Conservation (phyloP, 2,329 filamentous ascomycete genomes). For the Aspergillus japonicus region DNA sequence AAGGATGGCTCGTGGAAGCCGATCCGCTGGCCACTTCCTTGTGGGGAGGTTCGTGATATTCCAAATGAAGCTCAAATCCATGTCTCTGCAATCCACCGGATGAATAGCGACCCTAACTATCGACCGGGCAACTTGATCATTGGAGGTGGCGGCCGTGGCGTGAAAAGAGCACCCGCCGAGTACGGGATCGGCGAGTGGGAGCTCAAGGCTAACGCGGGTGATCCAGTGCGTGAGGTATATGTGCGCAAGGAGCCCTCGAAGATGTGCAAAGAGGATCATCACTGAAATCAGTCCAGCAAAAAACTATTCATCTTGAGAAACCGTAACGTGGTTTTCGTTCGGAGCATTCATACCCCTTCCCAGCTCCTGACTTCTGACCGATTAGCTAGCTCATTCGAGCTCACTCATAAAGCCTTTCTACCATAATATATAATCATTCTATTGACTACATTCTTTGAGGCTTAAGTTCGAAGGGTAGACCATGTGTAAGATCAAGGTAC, state of each 20-base stretch:
- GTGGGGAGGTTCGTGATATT: slow-evolving; percentile 75
- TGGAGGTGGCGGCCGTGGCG: slow-evolving; percentile 72
- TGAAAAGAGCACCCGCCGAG: slow-evolving; percentile 58
- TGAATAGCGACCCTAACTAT: slow-evolving; percentile 63
- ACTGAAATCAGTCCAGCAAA: neutral
- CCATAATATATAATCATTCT: neutral
- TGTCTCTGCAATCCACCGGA: slow-evolving; percentile 69
- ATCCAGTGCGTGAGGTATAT: slow-evolving; percentile 69
- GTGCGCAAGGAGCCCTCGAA: slow-evolving; percentile 44
- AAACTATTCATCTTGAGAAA: neutral
- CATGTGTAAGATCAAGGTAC: neutral
- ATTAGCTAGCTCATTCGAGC: neutral
- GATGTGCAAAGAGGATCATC: slow-evolving; percentile 26
- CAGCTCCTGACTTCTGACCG: neutral
- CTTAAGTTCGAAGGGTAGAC: neutral
- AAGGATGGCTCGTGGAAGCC: slow-evolving; percentile 73
- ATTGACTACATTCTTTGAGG: neutral
- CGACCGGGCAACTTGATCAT: slow-evolving; percentile 77
- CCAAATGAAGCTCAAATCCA: slow-evolving; percentile 70
- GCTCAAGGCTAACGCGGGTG: slow-evolving; percentile 62
- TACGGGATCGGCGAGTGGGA: slow-evolving; percentile 72
- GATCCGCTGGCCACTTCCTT: slow-evolving; percentile 75
- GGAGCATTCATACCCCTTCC: neutral
- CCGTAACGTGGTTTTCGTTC: neutral
- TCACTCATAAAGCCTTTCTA: neutral